These are phyloP conservation scores for Penicillium ucsense DNA, from an alignment of 495 filamentous ascomycete species.

Conservation along the genomic window DNA sequence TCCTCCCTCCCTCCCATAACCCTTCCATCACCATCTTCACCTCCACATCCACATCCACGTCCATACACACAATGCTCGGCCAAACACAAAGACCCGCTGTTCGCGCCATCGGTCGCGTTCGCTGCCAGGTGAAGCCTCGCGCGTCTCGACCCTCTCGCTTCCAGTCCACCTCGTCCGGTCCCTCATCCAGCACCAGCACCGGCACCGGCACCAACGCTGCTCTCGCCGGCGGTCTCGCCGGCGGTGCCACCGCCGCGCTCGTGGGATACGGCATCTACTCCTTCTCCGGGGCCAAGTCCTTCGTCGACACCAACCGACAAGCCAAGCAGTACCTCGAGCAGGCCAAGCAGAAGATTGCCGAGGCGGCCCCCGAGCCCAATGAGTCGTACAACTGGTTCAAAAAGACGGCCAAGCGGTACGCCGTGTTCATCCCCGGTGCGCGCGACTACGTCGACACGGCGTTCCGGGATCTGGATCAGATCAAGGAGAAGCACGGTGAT, in stretches of 20 bases:
- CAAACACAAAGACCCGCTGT: constrained; percentile 1
- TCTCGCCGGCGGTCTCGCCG: constrained; percentile 35
- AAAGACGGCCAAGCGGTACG: constrained; percentile 49
- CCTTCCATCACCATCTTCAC: neutral
- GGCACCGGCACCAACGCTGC: constrained; percentile 15
- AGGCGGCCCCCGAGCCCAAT: constrained; percentile 47
- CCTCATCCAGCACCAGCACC: constrained; percentile 13
- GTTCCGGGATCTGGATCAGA: constrained; percentile 53
- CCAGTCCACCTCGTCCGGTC: constrained; percentile 30
- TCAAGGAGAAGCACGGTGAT: constrained; percentile 46
- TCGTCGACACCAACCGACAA: constrained; percentile 40
- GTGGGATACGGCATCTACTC: constrained; percentile 46
- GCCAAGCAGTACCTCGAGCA: constrained; percentile 40
- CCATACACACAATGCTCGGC: neutral
- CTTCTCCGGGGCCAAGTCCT: constrained; percentile 47
- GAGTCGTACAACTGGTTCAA: constrained; percentile 48
- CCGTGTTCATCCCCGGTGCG: constrained; percentile 57
- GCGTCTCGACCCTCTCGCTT: constrained; percentile 19
- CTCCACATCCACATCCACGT: neutral
- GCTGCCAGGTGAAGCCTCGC: neutral
- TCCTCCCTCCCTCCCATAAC: neutral
- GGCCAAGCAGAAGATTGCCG: constrained; percentile 39
- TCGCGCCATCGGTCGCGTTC: neutral
- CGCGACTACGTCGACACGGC: constrained; percentile 47
- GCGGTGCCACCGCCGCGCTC: constrained; percentile 40